Evolutionary conservation across 23 red algal species (phyloP).

Genomic region (Chondrus crispus): DNA sequence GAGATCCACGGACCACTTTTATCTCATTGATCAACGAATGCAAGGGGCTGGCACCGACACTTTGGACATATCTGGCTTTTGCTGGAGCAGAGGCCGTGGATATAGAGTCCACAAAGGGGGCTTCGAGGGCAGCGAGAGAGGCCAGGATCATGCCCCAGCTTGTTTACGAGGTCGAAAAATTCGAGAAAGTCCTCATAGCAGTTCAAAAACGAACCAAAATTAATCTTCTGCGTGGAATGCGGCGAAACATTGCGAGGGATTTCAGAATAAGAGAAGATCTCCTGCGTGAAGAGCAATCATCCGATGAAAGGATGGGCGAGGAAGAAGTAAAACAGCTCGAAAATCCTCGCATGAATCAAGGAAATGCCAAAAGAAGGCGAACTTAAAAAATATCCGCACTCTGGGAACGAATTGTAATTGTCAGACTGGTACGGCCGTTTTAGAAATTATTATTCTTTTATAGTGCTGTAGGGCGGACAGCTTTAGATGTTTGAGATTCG

Average conservation of each 20-base stretch:
- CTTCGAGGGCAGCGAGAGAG: slow-evolving; percentile 46
- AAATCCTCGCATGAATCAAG: slow-evolving; percentile 11
- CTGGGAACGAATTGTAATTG: neutral
- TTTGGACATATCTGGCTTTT: slow-evolving; percentile 52
- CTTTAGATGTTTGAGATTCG: neutral
- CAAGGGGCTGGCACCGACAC: slow-evolving; percentile 26
- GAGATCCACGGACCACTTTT: slow-evolving; percentile 61
- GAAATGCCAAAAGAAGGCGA: neutral
- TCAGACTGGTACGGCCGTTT: neutral
- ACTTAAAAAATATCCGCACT: neutral
- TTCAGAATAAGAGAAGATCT: slow-evolving; percentile 51
- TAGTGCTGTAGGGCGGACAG: neutral
- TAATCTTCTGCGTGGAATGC: slow-evolving; percentile 47
- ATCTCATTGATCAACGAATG: slow-evolving; percentile 43
- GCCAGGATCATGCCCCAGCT: slow-evolving; percentile 51
- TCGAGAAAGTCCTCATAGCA: slow-evolving; percentile 54
- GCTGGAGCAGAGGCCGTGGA: slow-evolving; percentile 1
- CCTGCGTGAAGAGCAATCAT: neutral
- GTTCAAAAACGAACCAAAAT: slow-evolving; percentile 63
- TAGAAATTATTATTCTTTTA: neutral
- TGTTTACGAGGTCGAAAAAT: slow-evolving; percentile 57
- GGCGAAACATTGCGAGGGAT: slow-evolving; percentile 57
- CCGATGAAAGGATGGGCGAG: neutral
- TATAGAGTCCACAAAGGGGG: neutral
- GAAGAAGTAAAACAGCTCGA: neutral